A percentile compares a stretch with the other conserved stretches of the same genome.
Evolutionary conservation across 2,329 filamentous ascomycete species (phyloP).

Genomic region (Scedosporium aurantiacum): DNA sequence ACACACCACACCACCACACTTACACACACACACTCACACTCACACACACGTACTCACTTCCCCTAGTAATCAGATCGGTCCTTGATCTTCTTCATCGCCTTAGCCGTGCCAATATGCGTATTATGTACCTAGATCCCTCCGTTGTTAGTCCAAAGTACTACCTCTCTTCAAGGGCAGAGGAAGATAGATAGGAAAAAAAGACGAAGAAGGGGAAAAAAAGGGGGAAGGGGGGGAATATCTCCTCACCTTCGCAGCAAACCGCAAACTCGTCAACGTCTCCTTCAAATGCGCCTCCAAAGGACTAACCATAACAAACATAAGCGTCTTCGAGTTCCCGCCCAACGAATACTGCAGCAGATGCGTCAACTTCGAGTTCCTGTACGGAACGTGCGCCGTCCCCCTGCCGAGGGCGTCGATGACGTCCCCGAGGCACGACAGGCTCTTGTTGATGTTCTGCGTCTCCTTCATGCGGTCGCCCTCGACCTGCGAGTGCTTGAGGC

Average conservation of each 20-base stretch:
- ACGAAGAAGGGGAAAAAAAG: conserved; percentile 7
- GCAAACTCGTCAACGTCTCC: conserved; percentile 87
- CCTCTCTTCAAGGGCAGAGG: conserved; percentile 8
- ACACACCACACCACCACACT: neutral
- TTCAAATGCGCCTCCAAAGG: conserved; percentile 82
- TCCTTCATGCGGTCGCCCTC: conserved; percentile 83
- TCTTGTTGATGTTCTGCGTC: conserved; percentile 96
- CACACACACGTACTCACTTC: neutral
- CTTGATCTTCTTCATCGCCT: conserved; percentile 54
- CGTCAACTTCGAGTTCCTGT: conserved; percentile 93
- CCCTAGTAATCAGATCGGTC: conserved; percentile 9
- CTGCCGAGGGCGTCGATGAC: conserved; percentile 89
- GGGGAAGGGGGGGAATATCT: neutral
- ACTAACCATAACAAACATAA: conserved; percentile 99
- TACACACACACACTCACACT: neutral
- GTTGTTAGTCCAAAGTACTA: conserved; percentile 1
- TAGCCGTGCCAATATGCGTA: conserved; percentile 85
- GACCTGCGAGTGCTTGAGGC: conserved; percentile 75
- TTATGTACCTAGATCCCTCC: conserved; percentile 54
- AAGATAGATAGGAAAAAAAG: neutral
- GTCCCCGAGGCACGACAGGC: conserved; percentile 80
- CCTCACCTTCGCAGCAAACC: conserved; percentile 82
- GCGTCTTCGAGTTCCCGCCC: conserved; percentile 89
- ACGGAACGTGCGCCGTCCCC: conserved; percentile 77
- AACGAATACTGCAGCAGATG: conserved; percentile 91